Evolutionary conservation across 179 eudicot genomes (phyloP).

Genomic region (Patellifolia procumbens): DNA sequence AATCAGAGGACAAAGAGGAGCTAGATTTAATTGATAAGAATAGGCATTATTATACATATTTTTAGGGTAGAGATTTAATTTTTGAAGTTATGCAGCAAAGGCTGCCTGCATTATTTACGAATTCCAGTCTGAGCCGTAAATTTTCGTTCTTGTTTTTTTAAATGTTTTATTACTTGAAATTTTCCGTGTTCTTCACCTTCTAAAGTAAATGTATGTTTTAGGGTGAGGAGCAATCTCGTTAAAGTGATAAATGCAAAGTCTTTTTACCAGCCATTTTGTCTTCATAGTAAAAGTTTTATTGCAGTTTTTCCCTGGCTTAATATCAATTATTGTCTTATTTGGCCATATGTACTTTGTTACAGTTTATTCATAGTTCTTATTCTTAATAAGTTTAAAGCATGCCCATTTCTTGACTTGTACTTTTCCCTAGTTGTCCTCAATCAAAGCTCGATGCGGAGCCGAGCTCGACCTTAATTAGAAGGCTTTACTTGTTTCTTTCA

Average conservation of each 20-base stretch:
- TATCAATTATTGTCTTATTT: no score
- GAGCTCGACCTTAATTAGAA: no score
- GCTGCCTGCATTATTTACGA: constrained; percentile 5
- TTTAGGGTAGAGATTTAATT: constrained; percentile 11
- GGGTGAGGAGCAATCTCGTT: constrained; percentile 2
- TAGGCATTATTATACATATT: neutral
- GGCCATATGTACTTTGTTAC: no score
- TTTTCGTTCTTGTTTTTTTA: neutral
- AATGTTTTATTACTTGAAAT: neutral
- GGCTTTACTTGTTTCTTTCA: no score
- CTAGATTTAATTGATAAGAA: constrained; percentile 1
- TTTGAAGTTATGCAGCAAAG: constrained; percentile 14
- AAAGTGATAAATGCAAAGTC: neutral
- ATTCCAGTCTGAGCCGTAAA: neutral
- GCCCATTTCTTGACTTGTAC: no score
- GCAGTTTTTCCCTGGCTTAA: no score
- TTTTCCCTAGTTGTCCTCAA: no score
- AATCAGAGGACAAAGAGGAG: constrained; percentile 14
- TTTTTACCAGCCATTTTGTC: neutral
- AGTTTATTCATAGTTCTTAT: no score
- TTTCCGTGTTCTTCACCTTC: neutral
- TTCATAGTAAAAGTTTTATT: neutral
- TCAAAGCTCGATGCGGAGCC: no score
- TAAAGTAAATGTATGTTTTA: constrained; percentile 9
- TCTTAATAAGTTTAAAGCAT: no score